Base-by-base conservation (phyloP, 106 monocot genomes). In the Dioscorea dumetorum region DNA sequence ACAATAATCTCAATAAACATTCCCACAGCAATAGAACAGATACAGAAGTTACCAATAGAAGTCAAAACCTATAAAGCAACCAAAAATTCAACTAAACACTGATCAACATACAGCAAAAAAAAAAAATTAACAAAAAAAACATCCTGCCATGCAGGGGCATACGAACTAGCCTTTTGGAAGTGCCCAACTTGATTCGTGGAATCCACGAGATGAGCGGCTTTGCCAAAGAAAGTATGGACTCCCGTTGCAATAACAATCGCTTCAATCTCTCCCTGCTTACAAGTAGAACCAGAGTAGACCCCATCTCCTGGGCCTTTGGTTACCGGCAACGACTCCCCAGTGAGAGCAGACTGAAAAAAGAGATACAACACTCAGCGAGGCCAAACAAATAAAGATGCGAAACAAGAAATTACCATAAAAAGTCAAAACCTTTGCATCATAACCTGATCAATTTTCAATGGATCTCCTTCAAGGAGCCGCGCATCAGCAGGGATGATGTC, bases 1-100 rank as follows among this genome's bases (percentile, higher is more conserved):
- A 99, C 97, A 81, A 99, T 81, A 14, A 99, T 74, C 64, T 99
- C 97, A 21, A 90, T 48, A 67, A 87, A 63, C 84, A 99, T 89
- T 22, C 97, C 97, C 57, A 92, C 69, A 15, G 79, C 92, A 78
- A 99, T 99, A 10, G 97, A 90, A 58, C 97, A 99, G 57, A 99
- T 99, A 67, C 97, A 99, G 62, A 99, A 99, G 65, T 90, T 90
- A 22, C 97, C 97, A 69, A 99, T 99, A 14, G 97, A 71, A 9
- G 97, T 99, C 62, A 99, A 81, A 22, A 99, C 97, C 97, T 97
- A 62, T 14, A 70, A 22, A 68, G 14, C 28, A 57, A 54, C 41
- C 1, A 10, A 41, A 41, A 41, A 41, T 41, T 41, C 41, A 41
- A 8, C 41, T 41, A 10, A 41, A 41, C 6, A 2, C 5, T 6